Evolutionary conservation across 768 basidiomycete genomes (phyloP).

Genomic region (Rhodosporidiobolus odoratus): DNA sequence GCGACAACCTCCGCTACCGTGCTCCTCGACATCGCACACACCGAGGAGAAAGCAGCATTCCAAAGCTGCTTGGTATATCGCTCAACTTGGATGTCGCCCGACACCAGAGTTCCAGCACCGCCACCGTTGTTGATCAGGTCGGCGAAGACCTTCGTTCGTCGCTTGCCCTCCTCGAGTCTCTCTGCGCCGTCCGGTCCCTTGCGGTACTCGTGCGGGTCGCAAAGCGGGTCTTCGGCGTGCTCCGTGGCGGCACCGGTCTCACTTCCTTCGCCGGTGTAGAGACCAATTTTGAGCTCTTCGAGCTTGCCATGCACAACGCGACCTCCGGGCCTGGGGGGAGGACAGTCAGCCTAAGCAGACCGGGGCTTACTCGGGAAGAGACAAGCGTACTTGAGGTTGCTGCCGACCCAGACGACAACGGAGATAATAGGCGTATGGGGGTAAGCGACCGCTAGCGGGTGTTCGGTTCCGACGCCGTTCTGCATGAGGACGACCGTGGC

Average conservation of each 20-base stretch:
- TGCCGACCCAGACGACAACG: constrained; percentile 32
- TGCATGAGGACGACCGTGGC: constrained; percentile 62
- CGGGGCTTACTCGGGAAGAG: not conserved
- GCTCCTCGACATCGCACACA: constrained; percentile 30
- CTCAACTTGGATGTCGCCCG: constrained; percentile 25
- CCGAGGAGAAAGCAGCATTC: constrained; percentile 20
- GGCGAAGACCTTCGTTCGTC: constrained; percentile 19
- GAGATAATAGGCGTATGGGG: constrained; percentile 30
- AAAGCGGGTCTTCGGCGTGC: constrained; percentile 1
- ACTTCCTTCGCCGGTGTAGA: constrained; percentile 33
- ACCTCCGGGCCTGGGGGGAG: not conserved
- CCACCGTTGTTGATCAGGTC: constrained; percentile 29
- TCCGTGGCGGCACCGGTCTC: not conserved
- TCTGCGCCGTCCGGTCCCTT: constrained; percentile 4
- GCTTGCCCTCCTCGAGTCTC: constrained; percentile 18
- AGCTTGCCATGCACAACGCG: constrained; percentile 29
- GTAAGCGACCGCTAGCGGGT: constrained; percentile 26
- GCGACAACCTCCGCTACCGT: constrained; percentile 22
- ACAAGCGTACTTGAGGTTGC: constrained; percentile 23
- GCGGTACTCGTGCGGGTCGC: constrained; percentile 33
- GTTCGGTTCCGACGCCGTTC: constrained; percentile 49
- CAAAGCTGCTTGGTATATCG: constrained; percentile 22
- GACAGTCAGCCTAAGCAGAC: not conserved
- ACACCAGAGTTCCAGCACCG: constrained; percentile 11
- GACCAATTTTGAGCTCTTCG: constrained; percentile 34